These are phyloP conservation scores for Teunomyces panamensis DNA, from an alignment of 805 yeast genomes.

Conservation along the genomic window DNA sequence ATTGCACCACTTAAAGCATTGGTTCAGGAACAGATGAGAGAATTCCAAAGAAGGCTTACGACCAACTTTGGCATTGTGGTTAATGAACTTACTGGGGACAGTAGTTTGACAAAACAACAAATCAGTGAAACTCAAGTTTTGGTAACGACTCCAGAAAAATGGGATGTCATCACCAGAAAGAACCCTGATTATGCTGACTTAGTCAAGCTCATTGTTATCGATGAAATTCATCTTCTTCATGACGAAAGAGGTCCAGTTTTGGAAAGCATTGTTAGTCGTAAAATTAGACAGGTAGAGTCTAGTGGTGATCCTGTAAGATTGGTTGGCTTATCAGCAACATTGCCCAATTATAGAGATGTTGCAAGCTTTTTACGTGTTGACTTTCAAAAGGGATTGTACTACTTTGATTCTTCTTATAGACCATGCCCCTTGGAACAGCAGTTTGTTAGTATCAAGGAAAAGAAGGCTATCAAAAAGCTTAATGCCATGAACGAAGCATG, in stretches of 20 bases:
- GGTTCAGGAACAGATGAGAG: conserved; percentile 92
- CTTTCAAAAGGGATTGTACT: conserved; percentile 57
- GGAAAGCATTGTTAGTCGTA: conserved; percentile 82
- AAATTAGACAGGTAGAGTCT: conserved; percentile 46
- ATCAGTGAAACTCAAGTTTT: conserved; percentile 75
- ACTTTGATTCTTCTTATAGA: conserved; percentile 77
- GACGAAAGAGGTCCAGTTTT: conserved; percentile 95
- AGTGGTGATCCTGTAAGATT: conserved; percentile 57
- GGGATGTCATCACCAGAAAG: conserved; percentile 95
- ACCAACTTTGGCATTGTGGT: conserved; percentile 64
- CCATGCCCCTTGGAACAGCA: conserved; percentile 93
- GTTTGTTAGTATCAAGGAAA: conserved; percentile 83
- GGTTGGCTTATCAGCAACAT: conserved; percentile 87
- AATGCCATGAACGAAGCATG: conserved; percentile 91
- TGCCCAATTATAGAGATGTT: conserved; percentile 86
- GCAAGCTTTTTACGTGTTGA: conserved; percentile 75
- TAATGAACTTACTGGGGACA: conserved; percentile 88
- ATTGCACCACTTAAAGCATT: conserved; percentile 93
- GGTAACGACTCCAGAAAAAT: conserved; percentile 94
- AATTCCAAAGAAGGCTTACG: conserved; percentile 67
- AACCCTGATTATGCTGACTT: conserved; percentile 58
- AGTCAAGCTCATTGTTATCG: conserved; percentile 74
- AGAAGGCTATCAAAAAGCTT: conserved; percentile 69
- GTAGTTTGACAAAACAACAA: conserved; percentile 71
- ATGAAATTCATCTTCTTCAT: conserved; percentile 89